Evolutionary conservation across 805 yeast species (phyloP), one percentile per base, ranked within the genome.

Genomic region (Ascoidea tarda): DNA sequence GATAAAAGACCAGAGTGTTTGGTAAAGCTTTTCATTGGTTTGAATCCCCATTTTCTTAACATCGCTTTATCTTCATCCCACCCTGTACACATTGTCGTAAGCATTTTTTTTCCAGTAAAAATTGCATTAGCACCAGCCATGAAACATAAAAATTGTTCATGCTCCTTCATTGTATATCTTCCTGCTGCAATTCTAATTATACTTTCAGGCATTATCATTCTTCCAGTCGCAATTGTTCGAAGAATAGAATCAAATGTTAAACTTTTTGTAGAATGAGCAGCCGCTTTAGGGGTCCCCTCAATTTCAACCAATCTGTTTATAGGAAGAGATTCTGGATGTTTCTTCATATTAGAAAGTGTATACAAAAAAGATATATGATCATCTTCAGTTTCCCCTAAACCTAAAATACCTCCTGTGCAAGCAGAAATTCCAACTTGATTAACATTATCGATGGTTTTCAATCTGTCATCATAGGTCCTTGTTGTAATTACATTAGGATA

Each of bases 301-400:
- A 85, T 84, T 2, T 89, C 80, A n/a, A 85, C 87, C 49, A 85
- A 69, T 59, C 85, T 72, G 63, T 85, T 85, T 58, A 85, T 83
- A n/a, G 93, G 93, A 52, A 85, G 70, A 1, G 88, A 81, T 64
- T 85, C 93, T 1, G 93, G 93, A 58, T 85, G 91, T n/a, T 70
- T 66, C 1, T 75, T 73, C 80, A 86, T 71, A 5, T 81, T 84
- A 1, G 88, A 71, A 54, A 85, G 66, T 0, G 90, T 82, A 60
- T 79, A 71, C 48, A 84, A 61, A 55, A 85, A 83, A 2, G 85
- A 78, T 49, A 85, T 67, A 59, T 82, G 89, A 62, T 85, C 91
- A 4, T 79, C 82, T 33, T 70, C 71, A 6, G 87, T 78, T 62
- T 85, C 93, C 14, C 91, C 93, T 44, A 85, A 70, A 1, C 93